Evolutionary conservation across 345 rosid species (phyloP), one percentile per base, ranked within the genome.

Genomic region (Brassica cretica): DNA sequence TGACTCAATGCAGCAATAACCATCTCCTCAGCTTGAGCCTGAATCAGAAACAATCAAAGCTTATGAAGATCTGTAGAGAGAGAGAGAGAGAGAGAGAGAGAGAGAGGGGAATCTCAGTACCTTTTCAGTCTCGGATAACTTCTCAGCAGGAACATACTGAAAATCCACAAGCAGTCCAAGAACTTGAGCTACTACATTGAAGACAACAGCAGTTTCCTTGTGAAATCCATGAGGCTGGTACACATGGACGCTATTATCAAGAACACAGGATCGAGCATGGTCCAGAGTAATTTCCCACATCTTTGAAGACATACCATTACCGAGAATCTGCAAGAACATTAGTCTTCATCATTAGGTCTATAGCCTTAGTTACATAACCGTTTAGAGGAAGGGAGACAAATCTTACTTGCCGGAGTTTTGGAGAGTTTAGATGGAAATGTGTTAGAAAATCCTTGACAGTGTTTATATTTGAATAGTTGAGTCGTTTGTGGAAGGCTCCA

Each of bases 301-400:
- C 88, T 93, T 95, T 41, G 98, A 87, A 71, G 99, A 95, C 99
- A 95, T 95, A 19, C 99, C 99, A 3, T 97, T 86, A 68, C 99
- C 99, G 51, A 95, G 94, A 79, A 93, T 86, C 99, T 95, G 86
- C 83, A 83, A 15, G 11, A 70, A 44, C 53, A 78, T 59, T 18
- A 70, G 68, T 8, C 53, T 75, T 10, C 15, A 58, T 18, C 11
- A 63, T 65, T 8, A 63, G 3, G 41, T 51, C 4, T n/a, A 2
- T n/a, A 27, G 66, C 14, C 41, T 32, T 65, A 39, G 49, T 2
- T 18, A 35, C 41, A 64, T 53, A 71, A 37, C 25, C 8, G 2
- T 61, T 74, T 24, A 24, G n/a, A 37, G 2, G 4, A 70, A 64
- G 35, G 71, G 21, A 70, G 68, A 63, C 9, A 66, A 59, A 71